Conservation (phyloP, 2,329 filamentous ascomycete species). For the Didymella lethalis region DNA sequence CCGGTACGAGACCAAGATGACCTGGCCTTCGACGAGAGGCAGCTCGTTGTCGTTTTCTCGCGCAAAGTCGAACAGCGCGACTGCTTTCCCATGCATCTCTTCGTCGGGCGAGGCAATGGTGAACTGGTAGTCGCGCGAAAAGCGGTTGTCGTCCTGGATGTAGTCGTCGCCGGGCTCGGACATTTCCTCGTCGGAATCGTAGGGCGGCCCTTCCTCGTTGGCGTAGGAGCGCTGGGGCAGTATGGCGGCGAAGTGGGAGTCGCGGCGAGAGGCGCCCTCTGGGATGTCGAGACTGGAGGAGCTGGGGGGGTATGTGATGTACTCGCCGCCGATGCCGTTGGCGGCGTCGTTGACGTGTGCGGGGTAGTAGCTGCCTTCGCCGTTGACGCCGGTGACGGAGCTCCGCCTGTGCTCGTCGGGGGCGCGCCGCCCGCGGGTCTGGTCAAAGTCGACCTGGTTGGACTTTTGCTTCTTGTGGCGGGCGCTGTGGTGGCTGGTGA, state of each 20-base stretch:
- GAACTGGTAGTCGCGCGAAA: conserved; percentile 91
- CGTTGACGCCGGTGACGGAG: conserved; percentile 59
- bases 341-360: conserved; percentile 70
- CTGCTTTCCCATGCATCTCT: conserved; percentile 95
- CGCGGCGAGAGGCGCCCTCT: conserved; percentile 51
- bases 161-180: conserved; percentile 60
- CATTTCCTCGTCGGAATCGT: conserved; percentile 60
- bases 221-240: conserved; percentile 54
- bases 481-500: conserved; percentile 70
- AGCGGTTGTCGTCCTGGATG: conserved; percentile 73
- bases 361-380: conserved; percentile 78
- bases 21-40: conserved; percentile 89
- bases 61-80: conserved; percentile 93
- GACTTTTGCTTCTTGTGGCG: conserved; percentile 82
- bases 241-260: conserved; percentile 63
- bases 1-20: conserved; percentile 94
- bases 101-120: conserved; percentile 95
- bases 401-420: conserved; percentile 55
- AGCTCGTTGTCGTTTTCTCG: conserved; percentile 97
- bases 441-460: conserved; percentile 52
- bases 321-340: conserved; percentile 80
- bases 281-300: conserved; percentile 43
- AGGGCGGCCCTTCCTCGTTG: conserved; percentile 50
- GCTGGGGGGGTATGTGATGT: conserved; percentile 76
- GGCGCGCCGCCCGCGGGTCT: conserved; percentile 46